phyloP scores from a whole-genome alignment of 768 basidiomycete species.

The Mycena venus region DNA sequence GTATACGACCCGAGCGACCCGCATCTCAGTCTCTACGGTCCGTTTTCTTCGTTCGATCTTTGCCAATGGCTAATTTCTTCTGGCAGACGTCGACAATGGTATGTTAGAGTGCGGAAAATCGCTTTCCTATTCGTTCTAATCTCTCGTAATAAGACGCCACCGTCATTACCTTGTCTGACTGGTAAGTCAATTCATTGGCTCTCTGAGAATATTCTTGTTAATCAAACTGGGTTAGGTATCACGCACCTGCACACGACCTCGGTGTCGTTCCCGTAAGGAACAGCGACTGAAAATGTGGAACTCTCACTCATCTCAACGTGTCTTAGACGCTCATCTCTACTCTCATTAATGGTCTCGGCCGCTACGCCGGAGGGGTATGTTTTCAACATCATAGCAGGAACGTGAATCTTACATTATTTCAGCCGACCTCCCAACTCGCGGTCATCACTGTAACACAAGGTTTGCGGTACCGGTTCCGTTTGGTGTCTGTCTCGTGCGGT shows the following conservation, averaged over 20 bases:
- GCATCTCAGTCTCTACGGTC: background rate
- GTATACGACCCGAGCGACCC: slow-evolving; percentile 34
- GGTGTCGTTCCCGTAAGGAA: background rate
- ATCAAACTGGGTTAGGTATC: background rate
- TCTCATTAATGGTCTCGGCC: slow-evolving; percentile 54
- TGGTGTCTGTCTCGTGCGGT: slow-evolving; percentile 44
- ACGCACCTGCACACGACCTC: background rate
- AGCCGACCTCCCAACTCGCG: slow-evolving; percentile 48
- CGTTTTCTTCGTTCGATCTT: background rate
- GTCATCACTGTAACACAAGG: slow-evolving; percentile 54
- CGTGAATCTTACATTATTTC: background rate
- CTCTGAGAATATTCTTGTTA: background rate
- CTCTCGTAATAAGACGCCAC: slow-evolving; percentile 31
- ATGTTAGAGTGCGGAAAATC: background rate
- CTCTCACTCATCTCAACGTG: background rate
- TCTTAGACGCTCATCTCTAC: slow-evolving; percentile 28
- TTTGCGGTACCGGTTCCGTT: slow-evolving; percentile 55
- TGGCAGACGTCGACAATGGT: slow-evolving; percentile 60
- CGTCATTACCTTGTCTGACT: slow-evolving; percentile 44
- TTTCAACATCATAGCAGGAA: too few relatives aligned
- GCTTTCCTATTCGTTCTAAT: background rate
- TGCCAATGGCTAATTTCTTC: background rate
- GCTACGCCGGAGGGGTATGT: slow-evolving; percentile 48
- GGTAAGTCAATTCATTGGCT: slow-evolving; percentile 22
- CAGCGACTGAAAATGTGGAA: background rate